These are phyloP conservation scores for Blastobotrys illinoisensis DNA, from an alignment of 1,139 yeast genomes.

Conservation along the genomic window DNA sequence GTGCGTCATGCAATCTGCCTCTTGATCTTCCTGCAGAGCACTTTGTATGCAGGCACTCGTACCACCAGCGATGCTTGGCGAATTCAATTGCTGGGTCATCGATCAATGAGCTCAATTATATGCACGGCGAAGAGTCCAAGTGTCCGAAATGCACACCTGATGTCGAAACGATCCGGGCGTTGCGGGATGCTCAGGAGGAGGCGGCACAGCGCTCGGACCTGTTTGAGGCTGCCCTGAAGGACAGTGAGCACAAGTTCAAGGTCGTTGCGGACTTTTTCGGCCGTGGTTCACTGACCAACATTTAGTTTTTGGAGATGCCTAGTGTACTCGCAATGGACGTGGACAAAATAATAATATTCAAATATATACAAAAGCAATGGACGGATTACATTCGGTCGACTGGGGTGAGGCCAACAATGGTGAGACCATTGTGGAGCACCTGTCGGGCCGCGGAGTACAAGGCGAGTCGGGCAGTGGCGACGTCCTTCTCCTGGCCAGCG, in stretches of 20 bases:
- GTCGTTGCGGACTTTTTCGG: conserved; percentile 79
- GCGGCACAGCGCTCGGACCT: conserved; percentile 57
- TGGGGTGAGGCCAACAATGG: conserved; percentile 86
- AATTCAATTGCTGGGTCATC: conserved; percentile 14
- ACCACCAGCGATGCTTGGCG: conserved; percentile 74
- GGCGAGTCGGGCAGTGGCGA: conserved; percentile 90
- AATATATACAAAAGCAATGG: not conserved
- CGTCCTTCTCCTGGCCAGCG: conserved; percentile 85
- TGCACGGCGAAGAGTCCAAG: conserved; percentile 25
- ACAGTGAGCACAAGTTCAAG: conserved; percentile 62
- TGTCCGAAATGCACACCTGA: conserved; percentile 77
- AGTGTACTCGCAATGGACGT: not conserved
- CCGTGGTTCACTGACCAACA: conserved; percentile 58
- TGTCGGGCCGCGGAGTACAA: conserved; percentile 87
- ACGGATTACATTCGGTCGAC: conserved; percentile 85
- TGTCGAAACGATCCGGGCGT: conserved; percentile 56
- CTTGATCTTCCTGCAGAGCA: conserved; percentile 79
- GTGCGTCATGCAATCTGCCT: conserved; percentile 63
- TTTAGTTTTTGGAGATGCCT: not conserved
- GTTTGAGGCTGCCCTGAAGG: conserved; percentile 54
- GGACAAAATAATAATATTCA: not conserved
- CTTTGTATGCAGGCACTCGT: conserved; percentile 83
- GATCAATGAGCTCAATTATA: not conserved
- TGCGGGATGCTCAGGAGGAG: conserved; percentile 56
- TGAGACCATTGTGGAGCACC: conserved; percentile 88